Percentiles rank a stretch among this genome's conserved stretches.
Conservation (phyloP, 1,284 basidiomycete genomes). For the Xerocomus minutiporus region DNA sequence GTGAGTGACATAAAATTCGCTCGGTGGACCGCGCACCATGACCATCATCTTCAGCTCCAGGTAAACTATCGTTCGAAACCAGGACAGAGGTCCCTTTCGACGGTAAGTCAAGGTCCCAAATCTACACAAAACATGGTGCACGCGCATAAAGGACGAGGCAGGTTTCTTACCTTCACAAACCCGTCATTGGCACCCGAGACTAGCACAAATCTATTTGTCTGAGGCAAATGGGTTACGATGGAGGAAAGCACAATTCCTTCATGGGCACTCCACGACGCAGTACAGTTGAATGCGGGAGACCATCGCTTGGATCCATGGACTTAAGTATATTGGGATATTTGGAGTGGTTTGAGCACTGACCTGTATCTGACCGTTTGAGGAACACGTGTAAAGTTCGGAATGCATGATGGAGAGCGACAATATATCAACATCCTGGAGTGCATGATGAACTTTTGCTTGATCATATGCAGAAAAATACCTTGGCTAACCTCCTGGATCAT, state of each 20-base stretch:
- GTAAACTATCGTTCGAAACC: constrained; percentile 8
- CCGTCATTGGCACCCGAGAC: constrained; percentile 85
- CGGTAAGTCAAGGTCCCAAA: constrained; percentile 49
- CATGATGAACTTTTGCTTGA: background rate
- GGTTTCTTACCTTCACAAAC: constrained; percentile 61
- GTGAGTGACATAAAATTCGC: constrained; percentile 9
- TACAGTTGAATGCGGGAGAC: constrained; percentile 80
- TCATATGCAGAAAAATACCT: background rate
- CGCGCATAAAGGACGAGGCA: background rate
- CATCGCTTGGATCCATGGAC: constrained; percentile 49
- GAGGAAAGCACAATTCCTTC: constrained; percentile 79
- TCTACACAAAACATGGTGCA: constrained; percentile 31
- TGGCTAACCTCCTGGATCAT: constrained; percentile 71
- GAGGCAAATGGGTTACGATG: constrained; percentile 41
- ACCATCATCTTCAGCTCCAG: constrained; percentile 16
- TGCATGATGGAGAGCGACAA: constrained; percentile 73
- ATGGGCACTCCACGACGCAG: constrained; percentile 77
- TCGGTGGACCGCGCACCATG: constrained; percentile 16
- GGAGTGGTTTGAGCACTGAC: constrained; percentile 34
- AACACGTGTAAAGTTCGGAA: constrained; percentile 78
- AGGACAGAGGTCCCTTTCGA: constrained; percentile 25
- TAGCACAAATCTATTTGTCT: constrained; percentile 42
- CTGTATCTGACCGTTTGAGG: constrained; percentile 78
- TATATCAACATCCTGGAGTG: constrained; percentile 63
- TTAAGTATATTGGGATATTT: constrained; percentile 4